Conservation (phyloP, 1,284 basidiomycete species). For the Athelia sp. region DNA sequence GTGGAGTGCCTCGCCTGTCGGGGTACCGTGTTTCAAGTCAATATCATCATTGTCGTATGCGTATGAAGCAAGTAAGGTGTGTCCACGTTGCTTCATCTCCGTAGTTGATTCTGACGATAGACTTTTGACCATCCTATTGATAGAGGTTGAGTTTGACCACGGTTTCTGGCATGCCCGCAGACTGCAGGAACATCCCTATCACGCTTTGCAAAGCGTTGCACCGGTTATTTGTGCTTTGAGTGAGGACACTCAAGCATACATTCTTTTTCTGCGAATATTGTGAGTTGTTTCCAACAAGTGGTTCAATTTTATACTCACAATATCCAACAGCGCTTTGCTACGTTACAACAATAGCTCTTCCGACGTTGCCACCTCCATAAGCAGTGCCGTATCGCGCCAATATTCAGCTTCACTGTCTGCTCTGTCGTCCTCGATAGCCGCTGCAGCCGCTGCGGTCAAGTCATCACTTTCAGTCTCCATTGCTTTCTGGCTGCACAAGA, state of each 20-base stretch:
- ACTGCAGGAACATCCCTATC: constrained; percentile 6
- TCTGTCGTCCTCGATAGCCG: too few species aligned
- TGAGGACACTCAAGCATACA: not conserved
- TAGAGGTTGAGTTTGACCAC: constrained; percentile 3
- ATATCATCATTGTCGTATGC: constrained; percentile 8
- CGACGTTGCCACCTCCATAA: too few species aligned
- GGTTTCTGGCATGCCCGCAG: constrained; percentile 3
- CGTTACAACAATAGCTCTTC: too few species aligned
- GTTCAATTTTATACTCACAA: too few species aligned
- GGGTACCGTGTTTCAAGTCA: constrained; percentile 2
- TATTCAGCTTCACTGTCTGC: too few species aligned
- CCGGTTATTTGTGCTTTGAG: not conserved
- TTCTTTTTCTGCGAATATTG: not conserved
- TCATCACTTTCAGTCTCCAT: too few species aligned
- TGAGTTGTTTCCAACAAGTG: too few species aligned
- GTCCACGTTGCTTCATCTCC: not conserved
- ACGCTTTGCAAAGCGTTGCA: constrained; percentile 4
- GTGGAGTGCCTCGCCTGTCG: constrained; percentile 1
- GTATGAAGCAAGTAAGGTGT: not conserved
- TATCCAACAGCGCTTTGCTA: too few species aligned
- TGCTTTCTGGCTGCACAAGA: too few species aligned
- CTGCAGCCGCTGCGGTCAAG: too few species aligned
- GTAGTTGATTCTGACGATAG: not conserved
- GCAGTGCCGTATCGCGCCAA: too few species aligned
- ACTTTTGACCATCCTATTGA: not conserved